These are phyloP conservation scores for Tolypocladium guangdongense DNA, from an alignment of 2,329 filamentous ascomycete species.

Conservation along the genomic window DNA sequence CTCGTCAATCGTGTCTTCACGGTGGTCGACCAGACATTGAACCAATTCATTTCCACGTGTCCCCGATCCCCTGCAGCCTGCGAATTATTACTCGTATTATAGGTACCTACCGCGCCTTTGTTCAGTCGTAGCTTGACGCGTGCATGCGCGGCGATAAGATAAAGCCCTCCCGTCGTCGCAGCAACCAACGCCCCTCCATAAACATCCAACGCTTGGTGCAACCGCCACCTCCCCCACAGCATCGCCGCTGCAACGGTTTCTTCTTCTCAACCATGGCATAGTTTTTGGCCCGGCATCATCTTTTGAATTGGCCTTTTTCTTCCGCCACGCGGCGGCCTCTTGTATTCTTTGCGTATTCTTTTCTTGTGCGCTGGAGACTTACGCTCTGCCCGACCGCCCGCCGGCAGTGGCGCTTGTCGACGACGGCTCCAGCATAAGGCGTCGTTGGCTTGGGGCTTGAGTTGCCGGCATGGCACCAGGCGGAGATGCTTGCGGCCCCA, in stretches of 20 bases:
- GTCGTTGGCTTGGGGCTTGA: not conserved
- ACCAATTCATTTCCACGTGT: not conserved
- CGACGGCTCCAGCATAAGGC: not conserved
- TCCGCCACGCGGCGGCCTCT: not conserved
- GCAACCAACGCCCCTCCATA: slow-evolving; percentile 10
- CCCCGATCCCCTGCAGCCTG: not conserved
- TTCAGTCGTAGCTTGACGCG: not conserved
- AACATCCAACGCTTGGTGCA: slow-evolving; percentile 5
- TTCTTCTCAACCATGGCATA: not conserved
- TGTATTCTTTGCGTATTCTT: not conserved
- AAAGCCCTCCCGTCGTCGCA: slow-evolving; percentile 3
- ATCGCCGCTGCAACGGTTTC: not conserved
- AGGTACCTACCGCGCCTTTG: no score
- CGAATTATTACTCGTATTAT: no score
- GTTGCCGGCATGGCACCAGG: slow-evolving; percentile 8
- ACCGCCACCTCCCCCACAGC: not conserved
- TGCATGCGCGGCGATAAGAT: not conserved
- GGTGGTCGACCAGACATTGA: not conserved
- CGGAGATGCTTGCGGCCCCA: slow-evolving; percentile 4
- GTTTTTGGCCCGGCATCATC: not conserved
- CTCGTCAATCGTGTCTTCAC: not conserved
- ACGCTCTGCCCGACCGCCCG: not conserved
- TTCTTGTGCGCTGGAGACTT: not conserved
- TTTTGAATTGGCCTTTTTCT: not conserved
- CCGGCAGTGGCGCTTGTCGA: not conserved